A percentile compares a stretch with the other conserved stretches of the same genome.
These are phyloP conservation scores for Micractinium conductrix DNA, from an alignment of 139 green algal genomes.

Conservation along the genomic window DNA sequence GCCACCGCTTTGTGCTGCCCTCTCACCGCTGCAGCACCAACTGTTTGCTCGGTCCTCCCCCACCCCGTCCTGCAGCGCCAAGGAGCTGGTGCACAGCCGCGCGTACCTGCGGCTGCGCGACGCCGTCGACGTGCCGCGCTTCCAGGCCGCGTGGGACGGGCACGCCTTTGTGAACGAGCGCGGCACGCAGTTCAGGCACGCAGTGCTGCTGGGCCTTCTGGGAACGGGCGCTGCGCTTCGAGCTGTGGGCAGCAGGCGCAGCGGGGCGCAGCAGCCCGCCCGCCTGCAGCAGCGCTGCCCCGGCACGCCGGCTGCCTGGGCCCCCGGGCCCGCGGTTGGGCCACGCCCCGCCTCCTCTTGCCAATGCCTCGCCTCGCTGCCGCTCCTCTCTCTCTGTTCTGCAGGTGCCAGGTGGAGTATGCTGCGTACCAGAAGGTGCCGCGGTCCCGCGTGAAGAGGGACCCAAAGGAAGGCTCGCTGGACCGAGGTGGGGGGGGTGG, in stretches of 20 bases:
- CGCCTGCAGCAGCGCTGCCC: background rate
- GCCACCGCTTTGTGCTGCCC: no score
- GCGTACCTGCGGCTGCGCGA: constrained; percentile 76
- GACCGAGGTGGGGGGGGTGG: constrained; percentile 57
- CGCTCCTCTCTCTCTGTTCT: background rate
- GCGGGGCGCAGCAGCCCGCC: no score
- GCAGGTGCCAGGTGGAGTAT: constrained; percentile 72
- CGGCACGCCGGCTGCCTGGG: background rate
- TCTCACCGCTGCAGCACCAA: background rate
- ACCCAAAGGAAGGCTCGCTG: constrained; percentile 73
- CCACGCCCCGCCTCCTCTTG: background rate
- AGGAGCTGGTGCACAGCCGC: constrained; percentile 51
- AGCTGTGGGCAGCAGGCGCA: no score
- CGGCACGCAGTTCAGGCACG: constrained; percentile 50
- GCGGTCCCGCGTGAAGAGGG: constrained; percentile 44
- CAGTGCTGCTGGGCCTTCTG: no score
- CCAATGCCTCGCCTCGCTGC: background rate
- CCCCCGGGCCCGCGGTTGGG: background rate
- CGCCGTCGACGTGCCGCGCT: constrained; percentile 58
- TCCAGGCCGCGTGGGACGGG: constrained; percentile 71
- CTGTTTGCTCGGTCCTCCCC: background rate
- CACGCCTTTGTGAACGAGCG: constrained; percentile 71
- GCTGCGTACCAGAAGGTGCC: constrained; percentile 76
- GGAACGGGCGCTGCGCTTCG: no score
- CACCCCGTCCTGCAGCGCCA: constrained; percentile 45